Percentiles rank a stretch among this genome's conserved stretches.
These are phyloP conservation scores for Apiospora saccharicola DNA, from an alignment of 2,329 filamentous ascomycete species.

Conservation along the genomic window DNA sequence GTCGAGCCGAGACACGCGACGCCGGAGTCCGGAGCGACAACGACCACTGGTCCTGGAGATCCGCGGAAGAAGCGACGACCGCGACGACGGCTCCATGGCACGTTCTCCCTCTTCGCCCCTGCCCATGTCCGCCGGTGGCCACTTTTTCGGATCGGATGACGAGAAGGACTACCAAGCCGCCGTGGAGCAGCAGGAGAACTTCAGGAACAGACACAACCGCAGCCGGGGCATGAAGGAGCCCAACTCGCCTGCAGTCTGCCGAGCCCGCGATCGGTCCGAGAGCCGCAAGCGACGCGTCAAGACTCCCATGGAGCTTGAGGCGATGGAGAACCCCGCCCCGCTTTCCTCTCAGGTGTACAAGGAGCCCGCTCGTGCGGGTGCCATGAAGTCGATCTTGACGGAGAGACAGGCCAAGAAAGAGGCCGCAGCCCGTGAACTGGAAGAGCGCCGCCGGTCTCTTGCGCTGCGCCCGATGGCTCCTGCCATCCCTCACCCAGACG, in stretches of 20 bases:
- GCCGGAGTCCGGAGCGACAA: slow-evolving; percentile 55
- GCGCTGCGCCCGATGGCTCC: slow-evolving; percentile 82
- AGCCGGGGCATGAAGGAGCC: slow-evolving; percentile 53
- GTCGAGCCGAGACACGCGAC: slow-evolving; percentile 57
- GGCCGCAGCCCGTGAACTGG: slow-evolving; percentile 81
- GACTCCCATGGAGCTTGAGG: slow-evolving; percentile 36
- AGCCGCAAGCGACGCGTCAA: slow-evolving; percentile 46
- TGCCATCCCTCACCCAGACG: slow-evolving; percentile 76
- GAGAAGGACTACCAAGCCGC: slow-evolving; percentile 67
- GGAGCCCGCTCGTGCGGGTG: slow-evolving; percentile 55
- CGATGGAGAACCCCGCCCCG: slow-evolving; percentile 39
- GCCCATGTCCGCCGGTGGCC: slow-evolving; percentile 71
- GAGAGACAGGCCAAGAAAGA: slow-evolving; percentile 75
- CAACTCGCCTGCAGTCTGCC: slow-evolving; percentile 39
- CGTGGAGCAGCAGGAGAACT: slow-evolving; percentile 60
- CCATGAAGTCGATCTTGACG: slow-evolving; percentile 62
- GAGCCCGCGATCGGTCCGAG: slow-evolving; percentile 48
- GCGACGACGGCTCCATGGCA: slow-evolving; percentile 63
- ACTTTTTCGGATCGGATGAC: slow-evolving; percentile 67
- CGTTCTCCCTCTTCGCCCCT: slow-evolving; percentile 83
- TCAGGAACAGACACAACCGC: slow-evolving; percentile 62
- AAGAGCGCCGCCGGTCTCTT: slow-evolving; percentile 85
- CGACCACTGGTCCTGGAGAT: slow-evolving; percentile 53
- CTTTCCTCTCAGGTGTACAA: slow-evolving; percentile 35
- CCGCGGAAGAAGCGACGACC: slow-evolving; percentile 69